Base-by-base conservation (phyloP, 2,329 filamentous ascomycete genomes). In the Aspergillus proliferans region DNA sequence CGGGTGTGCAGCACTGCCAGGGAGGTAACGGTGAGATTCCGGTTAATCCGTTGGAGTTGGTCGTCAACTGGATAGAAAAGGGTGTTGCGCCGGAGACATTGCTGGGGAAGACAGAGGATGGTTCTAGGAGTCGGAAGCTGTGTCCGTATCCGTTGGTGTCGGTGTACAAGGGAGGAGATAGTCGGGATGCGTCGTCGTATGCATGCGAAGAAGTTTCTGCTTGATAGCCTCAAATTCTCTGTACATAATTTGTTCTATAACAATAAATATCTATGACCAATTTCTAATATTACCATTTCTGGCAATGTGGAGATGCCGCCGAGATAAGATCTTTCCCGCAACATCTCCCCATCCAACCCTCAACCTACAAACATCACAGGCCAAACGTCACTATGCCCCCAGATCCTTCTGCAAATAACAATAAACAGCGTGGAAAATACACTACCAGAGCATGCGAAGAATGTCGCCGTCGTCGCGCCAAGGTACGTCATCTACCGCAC, bases 1-100 rank as follows among this genome's bases (percentile, higher is more conserved):
- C 71, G 2, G 71, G 70, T 4, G 64, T 68, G 1, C 55, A 50
- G 3, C 67, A 74, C 48, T 73, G 70, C 40, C 33, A 9, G 6
- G 64, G 60, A 12, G 69, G 69, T 0, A 15, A 33, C 15, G 70
- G 58, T 1, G 44, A 43, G 4, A 26, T 47, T 14, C 58, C 57
- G 1, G 48, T 43, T 14, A 46, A 50, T 14, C 47, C 49, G 9
- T 43, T 60, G 28, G 12, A 39, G 9, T 40, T 47, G 7, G 26
- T 60, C 0, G 50, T 59, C 7, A 40, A 50, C 7, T 60, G 58
- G 58, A 55, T 60, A 2, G 58, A 61, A 41, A 42, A 54, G 4
- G 54, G 53, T 2, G 10, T 50, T 18, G 52, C 47, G 3, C 56
- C 58, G 9, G 53, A 55, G 26, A 56, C 51, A 3, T 19, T 55